These are phyloP conservation scores for Serendipita sp. DNA, from an alignment of 768 basidiomycete species.

Conservation along the genomic window DNA sequence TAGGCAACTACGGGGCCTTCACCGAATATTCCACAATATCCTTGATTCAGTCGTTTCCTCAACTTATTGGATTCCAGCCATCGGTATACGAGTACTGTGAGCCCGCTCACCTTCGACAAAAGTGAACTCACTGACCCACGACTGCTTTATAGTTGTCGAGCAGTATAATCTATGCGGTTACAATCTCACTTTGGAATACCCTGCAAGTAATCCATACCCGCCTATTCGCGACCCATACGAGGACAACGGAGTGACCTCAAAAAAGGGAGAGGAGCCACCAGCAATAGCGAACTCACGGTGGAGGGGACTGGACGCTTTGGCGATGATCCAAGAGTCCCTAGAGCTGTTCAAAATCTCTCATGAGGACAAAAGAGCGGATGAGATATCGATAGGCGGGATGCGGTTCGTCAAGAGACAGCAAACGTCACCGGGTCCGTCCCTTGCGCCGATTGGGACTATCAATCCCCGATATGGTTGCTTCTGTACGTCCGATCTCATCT, in stretches of 20 bases:
- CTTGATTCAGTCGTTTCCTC: slow-evolving; percentile 57
- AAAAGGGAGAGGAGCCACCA: not conserved
- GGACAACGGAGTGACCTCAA: not conserved
- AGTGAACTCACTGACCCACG: not conserved
- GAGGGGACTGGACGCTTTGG: not conserved
- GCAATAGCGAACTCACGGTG: not conserved
- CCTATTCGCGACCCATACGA: slow-evolving; percentile 10
- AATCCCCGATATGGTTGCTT: not conserved
- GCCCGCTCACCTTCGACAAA: too few relatives aligned
- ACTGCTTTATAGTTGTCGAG: not conserved
- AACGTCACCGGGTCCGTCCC: not conserved
- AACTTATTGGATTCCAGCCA: slow-evolving; percentile 56
- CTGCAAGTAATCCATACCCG: slow-evolving; percentile 17
- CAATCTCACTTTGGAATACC: slow-evolving; percentile 53
- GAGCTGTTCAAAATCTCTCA: not conserved
- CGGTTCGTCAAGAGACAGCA: not conserved
- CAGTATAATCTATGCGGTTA: slow-evolving; percentile 39
- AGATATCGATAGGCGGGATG: not conserved
- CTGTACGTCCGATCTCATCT: too few relatives aligned
- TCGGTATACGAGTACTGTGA: slow-evolving; percentile 12
- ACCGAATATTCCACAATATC: slow-evolving; percentile 25
- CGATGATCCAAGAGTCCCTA: not conserved
- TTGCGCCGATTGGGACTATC: not conserved
- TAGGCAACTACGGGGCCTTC: not conserved
- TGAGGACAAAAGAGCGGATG: not conserved